phyloP scores from a whole-genome alignment of 2,329 filamentous ascomycete genomes.

The Macrophomina phaseolina region DNA sequence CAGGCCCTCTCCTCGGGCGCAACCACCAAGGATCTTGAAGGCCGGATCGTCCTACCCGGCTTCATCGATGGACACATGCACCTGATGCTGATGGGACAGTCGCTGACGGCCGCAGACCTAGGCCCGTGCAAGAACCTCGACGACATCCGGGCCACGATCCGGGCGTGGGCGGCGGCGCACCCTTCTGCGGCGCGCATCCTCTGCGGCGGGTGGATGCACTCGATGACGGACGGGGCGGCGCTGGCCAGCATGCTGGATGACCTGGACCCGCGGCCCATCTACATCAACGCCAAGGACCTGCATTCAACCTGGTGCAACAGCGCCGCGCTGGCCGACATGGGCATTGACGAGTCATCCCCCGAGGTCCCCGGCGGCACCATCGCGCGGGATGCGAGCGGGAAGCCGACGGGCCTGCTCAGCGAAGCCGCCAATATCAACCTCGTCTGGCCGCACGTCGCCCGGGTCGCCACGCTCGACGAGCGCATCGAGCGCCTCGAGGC shows the following conservation, averaged over 20 bases:
- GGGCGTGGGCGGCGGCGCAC: constrained; percentile 51
- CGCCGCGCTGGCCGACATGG: constrained; percentile 58
- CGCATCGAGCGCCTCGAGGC: constrained; percentile 53
- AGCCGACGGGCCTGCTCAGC: constrained; percentile 57
- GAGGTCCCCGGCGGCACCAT: constrained; percentile 61
- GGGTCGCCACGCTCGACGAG: constrained; percentile 55
- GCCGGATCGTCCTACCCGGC: constrained; percentile 55
- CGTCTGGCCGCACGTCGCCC: constrained; percentile 61
- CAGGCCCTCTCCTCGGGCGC: constrained; percentile 34
- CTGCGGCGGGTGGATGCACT: constrained; percentile 63
- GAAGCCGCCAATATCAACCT: constrained; percentile 61
- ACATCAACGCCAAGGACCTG: constrained; percentile 63
- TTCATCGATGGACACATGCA: constrained; percentile 67
- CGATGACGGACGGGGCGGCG: constrained; percentile 58
- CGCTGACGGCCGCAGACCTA: constrained; percentile 58
- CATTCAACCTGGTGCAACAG: constrained; percentile 64
- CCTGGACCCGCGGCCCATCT: constrained; percentile 58
- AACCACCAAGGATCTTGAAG: constrained; percentile 43
- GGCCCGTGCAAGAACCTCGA: constrained; percentile 53
- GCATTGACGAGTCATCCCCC: constrained; percentile 49
- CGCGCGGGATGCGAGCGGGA: constrained; percentile 55
- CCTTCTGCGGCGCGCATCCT: constrained; percentile 56
- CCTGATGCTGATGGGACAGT: constrained; percentile 61
- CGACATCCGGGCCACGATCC: constrained; percentile 58
- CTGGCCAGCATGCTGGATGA: constrained; percentile 59